Conservation (phyloP, 768 basidiomycete genomes). For the Boletellus sp. region DNA sequence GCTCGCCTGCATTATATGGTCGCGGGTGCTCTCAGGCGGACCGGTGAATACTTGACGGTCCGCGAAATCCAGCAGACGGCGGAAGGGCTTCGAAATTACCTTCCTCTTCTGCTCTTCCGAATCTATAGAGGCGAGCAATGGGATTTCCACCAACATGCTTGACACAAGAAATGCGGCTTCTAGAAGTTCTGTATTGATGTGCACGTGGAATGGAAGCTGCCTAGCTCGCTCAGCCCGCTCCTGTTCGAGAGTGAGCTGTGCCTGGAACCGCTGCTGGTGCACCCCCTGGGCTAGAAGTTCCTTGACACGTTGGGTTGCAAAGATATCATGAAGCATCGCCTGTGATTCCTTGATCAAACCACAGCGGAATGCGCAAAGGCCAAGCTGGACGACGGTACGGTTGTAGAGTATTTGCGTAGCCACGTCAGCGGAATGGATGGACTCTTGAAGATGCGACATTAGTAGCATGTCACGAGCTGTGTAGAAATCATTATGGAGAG, state of each 20-base stretch:
- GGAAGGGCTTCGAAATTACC: slow-evolving; percentile 94
- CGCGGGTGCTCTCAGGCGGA: slow-evolving; percentile 96
- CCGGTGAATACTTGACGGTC: slow-evolving; percentile 98
- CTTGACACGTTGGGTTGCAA: slow-evolving; percentile 94
- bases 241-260: slow-evolving; percentile 83
- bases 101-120: slow-evolving; percentile 93
- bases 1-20: slow-evolving; percentile 99
- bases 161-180: slow-evolving; percentile 98
- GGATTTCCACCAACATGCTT: slow-evolving; percentile 98
- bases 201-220: slow-evolving; percentile 98
- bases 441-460: slow-evolving; percentile 98
- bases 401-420: slow-evolving; percentile 98
- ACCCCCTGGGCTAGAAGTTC: slow-evolving; percentile 96
- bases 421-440: slow-evolving; percentile 93
- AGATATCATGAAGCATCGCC: slow-evolving; percentile 89
- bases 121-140: slow-evolving; percentile 89
- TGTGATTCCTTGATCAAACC: slow-evolving; percentile 95
- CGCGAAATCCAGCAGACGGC: slow-evolving; percentile 90
- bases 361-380: slow-evolving; percentile 92
- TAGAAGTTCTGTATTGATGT: slow-evolving; percentile 96
- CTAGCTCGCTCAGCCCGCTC: slow-evolving; percentile 95
- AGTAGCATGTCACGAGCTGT: slow-evolving; percentile 96
- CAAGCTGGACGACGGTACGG: slow-evolving; percentile 94
- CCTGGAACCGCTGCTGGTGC: slow-evolving; percentile 86
- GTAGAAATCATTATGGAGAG: slow-evolving; percentile 94